Percentiles rank a stretch among this genome's conserved stretches.
These are phyloP conservation scores for Lactarius hengduanensis DNA, from an alignment of 768 basidiomycete genomes.

Conservation along the genomic window DNA sequence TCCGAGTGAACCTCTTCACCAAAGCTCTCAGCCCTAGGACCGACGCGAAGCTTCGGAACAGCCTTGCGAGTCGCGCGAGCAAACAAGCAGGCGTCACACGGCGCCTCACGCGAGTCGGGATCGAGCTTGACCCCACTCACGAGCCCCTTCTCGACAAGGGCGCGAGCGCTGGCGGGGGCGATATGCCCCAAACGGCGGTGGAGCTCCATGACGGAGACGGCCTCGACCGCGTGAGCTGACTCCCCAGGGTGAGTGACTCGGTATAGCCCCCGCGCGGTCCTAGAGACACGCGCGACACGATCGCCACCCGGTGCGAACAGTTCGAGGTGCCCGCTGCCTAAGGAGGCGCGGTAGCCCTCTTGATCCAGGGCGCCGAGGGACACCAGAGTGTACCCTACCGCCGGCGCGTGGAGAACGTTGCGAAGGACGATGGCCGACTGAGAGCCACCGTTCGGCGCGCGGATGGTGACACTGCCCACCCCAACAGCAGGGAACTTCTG, in stretches of 20 bases:
- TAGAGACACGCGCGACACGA: neutral
- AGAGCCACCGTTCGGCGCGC: no score
- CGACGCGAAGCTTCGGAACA: no score
- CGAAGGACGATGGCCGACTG: neutral
- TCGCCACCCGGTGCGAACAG: neutral
- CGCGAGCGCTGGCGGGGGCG: constrained; percentile 29
- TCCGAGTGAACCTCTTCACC: no score
- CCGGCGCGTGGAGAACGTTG: neutral
- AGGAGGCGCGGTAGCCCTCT: neutral
- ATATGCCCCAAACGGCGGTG: constrained; percentile 41
- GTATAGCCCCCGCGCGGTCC: neutral
- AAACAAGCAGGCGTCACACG: no score
- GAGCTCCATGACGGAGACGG: constrained; percentile 27
- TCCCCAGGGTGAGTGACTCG: neutral
- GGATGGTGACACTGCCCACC: no score
- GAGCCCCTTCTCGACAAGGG: constrained; percentile 25
- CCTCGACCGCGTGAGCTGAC: neutral
- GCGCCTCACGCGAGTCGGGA: no score
- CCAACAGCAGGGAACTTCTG: no score
- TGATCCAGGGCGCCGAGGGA: neutral
- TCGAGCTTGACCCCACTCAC: no score
- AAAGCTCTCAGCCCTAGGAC: no score
- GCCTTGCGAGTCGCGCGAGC: no score
- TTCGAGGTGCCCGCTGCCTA: neutral
- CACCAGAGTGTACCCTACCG: neutral